A percentile compares a stretch with the other conserved stretches of the same genome.
Evolutionary conservation across 169 alveolate species (phyloP).

Genomic region (Plasmodium chabaudi): DNA sequence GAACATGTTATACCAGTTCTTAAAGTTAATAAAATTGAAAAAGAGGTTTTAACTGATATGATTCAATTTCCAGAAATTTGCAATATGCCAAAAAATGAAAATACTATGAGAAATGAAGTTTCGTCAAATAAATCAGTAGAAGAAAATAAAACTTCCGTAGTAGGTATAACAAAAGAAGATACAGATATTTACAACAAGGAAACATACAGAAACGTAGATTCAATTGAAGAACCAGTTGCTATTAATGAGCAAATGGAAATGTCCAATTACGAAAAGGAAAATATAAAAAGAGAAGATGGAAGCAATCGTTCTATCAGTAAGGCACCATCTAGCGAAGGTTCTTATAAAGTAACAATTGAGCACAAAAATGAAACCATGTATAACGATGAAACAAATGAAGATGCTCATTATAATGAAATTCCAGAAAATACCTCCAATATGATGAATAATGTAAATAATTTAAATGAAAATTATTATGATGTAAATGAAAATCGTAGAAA

Average conservation of each 20-base stretch:
- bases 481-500: conserved; percentile 9
- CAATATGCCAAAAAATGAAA: conserved; percentile 27
- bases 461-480: conserved; percentile 37
- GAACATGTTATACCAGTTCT: conserved; percentile 74
- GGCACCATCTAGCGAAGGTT: conserved; percentile 12
- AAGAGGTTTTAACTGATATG: conserved; percentile 46
- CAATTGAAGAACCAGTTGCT: conserved; percentile 13
- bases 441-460: neutral
- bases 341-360: conserved; percentile 1
- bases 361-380: conserved; percentile 51
- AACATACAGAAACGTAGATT: conserved; percentile 44
- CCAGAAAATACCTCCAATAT: neutral
- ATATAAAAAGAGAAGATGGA: neutral
- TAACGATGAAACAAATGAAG: conserved; percentile 51
- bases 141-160: conserved; percentile 5
- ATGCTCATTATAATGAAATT: conserved; percentile 7
- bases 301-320: neutral
- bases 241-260: neutral
- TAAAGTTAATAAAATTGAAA: conserved; percentile 48
- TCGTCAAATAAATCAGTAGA: conserved; percentile 4
- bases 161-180: conserved; percentile 5
- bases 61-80: conserved; percentile 56
- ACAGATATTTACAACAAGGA: conserved; percentile 31
- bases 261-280: conserved; percentile 8
- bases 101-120: neutral